Evolutionary conservation across 805 yeast genomes (phyloP).

Genomic region (Metschnikowia henanensis): DNA sequence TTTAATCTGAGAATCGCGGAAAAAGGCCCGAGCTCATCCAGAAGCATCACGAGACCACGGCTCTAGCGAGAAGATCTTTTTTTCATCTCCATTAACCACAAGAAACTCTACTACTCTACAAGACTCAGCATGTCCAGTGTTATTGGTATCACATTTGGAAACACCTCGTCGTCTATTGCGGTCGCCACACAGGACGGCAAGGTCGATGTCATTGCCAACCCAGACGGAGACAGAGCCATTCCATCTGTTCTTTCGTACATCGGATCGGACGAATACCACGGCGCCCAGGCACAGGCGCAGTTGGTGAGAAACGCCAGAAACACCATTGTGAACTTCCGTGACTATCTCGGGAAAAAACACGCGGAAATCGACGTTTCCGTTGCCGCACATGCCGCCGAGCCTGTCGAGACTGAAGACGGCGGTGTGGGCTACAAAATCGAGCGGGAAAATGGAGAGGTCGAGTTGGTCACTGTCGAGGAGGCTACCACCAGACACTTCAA

Average conservation of each 20-base stretch:
- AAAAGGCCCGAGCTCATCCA: too few species aligned
- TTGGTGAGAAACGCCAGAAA: constrained; percentile 84
- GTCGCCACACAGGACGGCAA: constrained; percentile 82
- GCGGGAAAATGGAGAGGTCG: constrained; percentile 49
- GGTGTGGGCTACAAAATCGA: constrained; percentile 63
- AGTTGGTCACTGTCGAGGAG: constrained; percentile 70
- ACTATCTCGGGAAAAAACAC: constrained; percentile 77
- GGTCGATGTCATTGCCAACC: constrained; percentile 97
- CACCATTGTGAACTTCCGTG: constrained; percentile 92
- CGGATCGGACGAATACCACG: constrained; percentile 95
- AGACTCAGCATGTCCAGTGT: constrained; percentile 43
- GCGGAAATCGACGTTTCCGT: constrained; percentile 66
- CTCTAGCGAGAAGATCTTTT: too few species aligned
- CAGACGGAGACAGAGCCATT: constrained; percentile 97
- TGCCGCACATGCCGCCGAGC: constrained; percentile 59
- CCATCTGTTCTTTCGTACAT: constrained; percentile 91
- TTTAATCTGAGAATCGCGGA: too few species aligned
- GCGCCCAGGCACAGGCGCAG: constrained; percentile 93
- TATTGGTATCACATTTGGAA: constrained; percentile 96
- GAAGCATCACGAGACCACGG: too few species aligned
- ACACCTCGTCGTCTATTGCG: constrained; percentile 93
- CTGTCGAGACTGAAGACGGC: constrained; percentile 58
- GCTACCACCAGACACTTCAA: constrained; percentile 80
- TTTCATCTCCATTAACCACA: too few species aligned
- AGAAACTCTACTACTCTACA: neutral